Conservation (phyloP, 1,284 basidiomycete genomes). For the Veloboletus limbatus region DNA sequence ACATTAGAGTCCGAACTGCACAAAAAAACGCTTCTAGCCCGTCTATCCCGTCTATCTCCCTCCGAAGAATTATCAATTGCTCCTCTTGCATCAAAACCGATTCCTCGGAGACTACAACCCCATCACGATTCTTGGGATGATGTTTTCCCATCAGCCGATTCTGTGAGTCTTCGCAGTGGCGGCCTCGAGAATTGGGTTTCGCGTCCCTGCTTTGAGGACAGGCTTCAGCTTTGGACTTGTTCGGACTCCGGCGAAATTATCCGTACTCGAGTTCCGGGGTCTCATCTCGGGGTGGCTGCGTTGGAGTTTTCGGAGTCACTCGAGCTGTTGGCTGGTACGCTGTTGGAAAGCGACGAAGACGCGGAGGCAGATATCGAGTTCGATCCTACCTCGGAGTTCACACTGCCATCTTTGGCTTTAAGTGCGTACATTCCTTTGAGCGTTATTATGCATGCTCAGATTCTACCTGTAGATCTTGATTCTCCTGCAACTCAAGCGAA, state of each 20-base stretch:
- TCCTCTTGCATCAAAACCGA: constrained; percentile 42
- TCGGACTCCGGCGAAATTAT: constrained; percentile 38
- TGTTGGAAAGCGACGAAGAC: constrained; percentile 18
- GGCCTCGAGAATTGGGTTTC: constrained; percentile 65
- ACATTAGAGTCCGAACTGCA: constrained; percentile 48
- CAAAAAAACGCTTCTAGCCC: constrained; percentile 48
- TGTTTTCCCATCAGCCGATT: constrained; percentile 40
- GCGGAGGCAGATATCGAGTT: constrained; percentile 8
- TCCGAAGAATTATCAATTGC: constrained; percentile 50
- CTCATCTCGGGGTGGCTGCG: constrained; percentile 61
- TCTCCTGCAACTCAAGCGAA: constrained; percentile 12
- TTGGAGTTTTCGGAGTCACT: constrained; percentile 67
- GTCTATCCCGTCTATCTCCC: constrained; percentile 43
- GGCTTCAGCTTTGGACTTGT: constrained; percentile 52
- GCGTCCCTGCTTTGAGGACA: constrained; percentile 74
- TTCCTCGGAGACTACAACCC: constrained; percentile 24
- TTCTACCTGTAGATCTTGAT: constrained; percentile 22
- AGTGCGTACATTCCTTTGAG: constrained; percentile 15
- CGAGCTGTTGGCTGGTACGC: constrained; percentile 54
- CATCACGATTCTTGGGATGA: constrained; percentile 34
- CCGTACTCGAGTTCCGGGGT: constrained; percentile 43
- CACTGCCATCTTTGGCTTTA: constrained; percentile 14
- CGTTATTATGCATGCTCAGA: constrained; percentile 12
- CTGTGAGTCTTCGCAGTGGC: constrained; percentile 45
- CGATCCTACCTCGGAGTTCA: constrained; percentile 17